Conservation (phyloP, 2,329 filamentous ascomycete species). For the Plectosphaerella plurivora region DNA sequence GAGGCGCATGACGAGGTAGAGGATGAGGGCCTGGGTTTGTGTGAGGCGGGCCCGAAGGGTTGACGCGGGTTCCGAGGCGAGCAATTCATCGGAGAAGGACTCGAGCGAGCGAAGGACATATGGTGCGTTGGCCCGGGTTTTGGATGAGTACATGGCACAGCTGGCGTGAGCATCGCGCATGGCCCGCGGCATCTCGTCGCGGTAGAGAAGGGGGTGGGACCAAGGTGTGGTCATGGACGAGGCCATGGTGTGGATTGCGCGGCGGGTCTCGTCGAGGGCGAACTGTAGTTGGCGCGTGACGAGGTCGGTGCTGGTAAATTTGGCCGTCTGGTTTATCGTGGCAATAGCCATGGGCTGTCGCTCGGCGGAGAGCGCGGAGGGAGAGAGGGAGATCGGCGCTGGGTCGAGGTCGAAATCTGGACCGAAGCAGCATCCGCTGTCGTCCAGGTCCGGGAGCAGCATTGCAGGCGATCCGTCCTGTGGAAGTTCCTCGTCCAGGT, state of each 20-base stretch:
- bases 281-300: conserved; percentile 28
- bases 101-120: conserved; percentile 44
- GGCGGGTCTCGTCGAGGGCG: conserved; percentile 46
- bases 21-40: conserved; percentile 40
- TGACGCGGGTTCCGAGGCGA: conserved; percentile 19
- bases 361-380: too few species aligned
- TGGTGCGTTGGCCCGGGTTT: conserved; percentile 39
- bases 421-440: background rate
- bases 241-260: conserved; percentile 42
- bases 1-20: conserved; percentile 45
- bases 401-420: background rate
- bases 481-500: too few species aligned
- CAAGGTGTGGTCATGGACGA: conserved; percentile 44
- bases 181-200: conserved; percentile 40
- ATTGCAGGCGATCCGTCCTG: background rate
- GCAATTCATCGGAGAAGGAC: conserved; percentile 34
- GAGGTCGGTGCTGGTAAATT: background rate
- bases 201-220: conserved; percentile 47
- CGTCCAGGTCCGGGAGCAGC: background rate
- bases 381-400: background rate
- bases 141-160: conserved; percentile 47
- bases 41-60: conserved; percentile 26
- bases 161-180: conserved; percentile 50
- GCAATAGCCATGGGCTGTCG: too few species aligned
- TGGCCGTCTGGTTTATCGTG: too few species aligned